phyloP scores from a whole-genome alignment of 2,329 filamentous ascomycete genomes.

The Clarireedia monteithiana region DNA sequence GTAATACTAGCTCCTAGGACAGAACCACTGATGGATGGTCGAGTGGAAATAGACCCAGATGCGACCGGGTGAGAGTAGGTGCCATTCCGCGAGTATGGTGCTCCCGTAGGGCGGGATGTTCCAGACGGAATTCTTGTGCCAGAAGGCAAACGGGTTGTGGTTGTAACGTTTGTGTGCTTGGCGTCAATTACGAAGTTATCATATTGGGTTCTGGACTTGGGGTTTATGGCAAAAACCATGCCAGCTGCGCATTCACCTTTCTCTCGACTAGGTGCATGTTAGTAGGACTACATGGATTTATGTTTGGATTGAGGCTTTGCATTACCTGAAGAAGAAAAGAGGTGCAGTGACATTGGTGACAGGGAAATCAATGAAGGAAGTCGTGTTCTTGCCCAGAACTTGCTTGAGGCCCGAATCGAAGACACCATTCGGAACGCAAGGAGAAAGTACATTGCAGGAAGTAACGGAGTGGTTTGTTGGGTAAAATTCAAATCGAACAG shows the following conservation, averaged over 20 bases:
- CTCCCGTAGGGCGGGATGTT: background rate
- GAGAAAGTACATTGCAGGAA: slow-evolving; percentile 5
- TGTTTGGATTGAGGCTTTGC: background rate
- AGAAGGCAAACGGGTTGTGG: background rate
- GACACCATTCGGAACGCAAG: slow-evolving; percentile 7
- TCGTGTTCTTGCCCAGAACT: slow-evolving; percentile 5
- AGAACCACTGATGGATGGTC: background rate
- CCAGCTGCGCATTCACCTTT: slow-evolving; percentile 9
- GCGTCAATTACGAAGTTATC: slow-evolving; percentile 1
- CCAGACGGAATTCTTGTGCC: background rate
- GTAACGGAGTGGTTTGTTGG: slow-evolving; percentile 11
- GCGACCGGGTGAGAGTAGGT: background rate
- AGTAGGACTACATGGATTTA: background rate
- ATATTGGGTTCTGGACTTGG: slow-evolving; percentile 4
- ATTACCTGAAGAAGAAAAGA: slow-evolving; percentile 9
- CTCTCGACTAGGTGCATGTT: slow-evolving; percentile 5
- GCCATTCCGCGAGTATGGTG: slow-evolving; percentile 1
- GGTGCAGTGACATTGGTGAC: slow-evolving; percentile 4
- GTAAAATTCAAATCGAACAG: slow-evolving; percentile 9
- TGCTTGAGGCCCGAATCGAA: slow-evolving; percentile 12
- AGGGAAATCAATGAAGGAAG: slow-evolving; percentile 10
- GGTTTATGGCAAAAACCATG: slow-evolving; percentile 15
- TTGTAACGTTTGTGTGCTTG: background rate
- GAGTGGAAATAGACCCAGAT: background rate
- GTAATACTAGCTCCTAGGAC: background rate